These are phyloP conservation scores for Penicillium ucsense DNA, from an alignment of 495 filamentous ascomycete species.

Conservation along the genomic window DNA sequence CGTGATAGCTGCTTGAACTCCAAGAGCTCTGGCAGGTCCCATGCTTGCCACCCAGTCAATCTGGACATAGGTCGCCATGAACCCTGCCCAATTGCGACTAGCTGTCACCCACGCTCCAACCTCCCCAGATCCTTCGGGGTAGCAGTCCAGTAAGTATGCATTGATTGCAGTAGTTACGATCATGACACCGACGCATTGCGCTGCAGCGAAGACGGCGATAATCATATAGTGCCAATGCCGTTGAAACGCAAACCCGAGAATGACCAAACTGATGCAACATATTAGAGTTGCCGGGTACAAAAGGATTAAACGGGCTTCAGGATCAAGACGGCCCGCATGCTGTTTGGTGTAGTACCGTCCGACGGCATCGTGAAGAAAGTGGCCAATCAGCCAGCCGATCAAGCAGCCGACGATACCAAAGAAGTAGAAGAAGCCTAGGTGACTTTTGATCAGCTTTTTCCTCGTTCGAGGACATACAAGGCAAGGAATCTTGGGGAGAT, in stretches of 20 bases:
- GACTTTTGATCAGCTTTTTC: background rate
- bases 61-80: constrained; percentile 45
- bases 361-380: constrained; percentile 50
- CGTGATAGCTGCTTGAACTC: constrained; percentile 7
- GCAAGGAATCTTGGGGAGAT: background rate
- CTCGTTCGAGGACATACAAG: too few relatives aligned
- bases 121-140: constrained; percentile 47
- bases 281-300: background rate
- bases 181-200: constrained; percentile 41
- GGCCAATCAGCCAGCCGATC: constrained; percentile 44
- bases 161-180: constrained; percentile 52
- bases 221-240: constrained; percentile 47
- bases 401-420: constrained; percentile 44
- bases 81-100: constrained; percentile 34
- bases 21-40: constrained; percentile 5
- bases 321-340: constrained; percentile 45
- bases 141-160: constrained; percentile 51
- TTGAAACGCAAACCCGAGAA: constrained; percentile 47
- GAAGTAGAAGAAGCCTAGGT: constrained; percentile 48
- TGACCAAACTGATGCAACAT: constrained; percentile 31
- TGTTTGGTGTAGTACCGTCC: constrained; percentile 38
- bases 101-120: constrained; percentile 45
- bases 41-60: constrained; percentile 20
- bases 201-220: constrained; percentile 1
- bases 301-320: constrained; percentile 45